Evolutionary conservation across 306 rosid species (phyloP), one percentile per base, ranked within the genome.

Genomic region (Cicer yamashitae): DNA sequence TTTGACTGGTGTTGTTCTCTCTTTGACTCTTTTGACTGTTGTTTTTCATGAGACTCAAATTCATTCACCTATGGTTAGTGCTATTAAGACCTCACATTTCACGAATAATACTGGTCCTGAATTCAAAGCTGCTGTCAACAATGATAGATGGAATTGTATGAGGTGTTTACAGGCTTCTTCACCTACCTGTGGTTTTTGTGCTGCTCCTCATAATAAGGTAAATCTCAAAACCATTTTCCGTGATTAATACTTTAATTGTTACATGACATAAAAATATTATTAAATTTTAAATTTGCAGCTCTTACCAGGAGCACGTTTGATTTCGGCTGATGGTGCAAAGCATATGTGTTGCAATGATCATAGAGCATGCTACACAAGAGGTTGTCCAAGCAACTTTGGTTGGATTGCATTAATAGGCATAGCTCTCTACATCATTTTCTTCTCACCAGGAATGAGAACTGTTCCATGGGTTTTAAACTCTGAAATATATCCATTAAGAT

Each of bases 301-400:
- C 15, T 59, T 67, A 14, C 91, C 89, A 1, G 91, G 93, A 82
- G 90, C 90, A 46, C 85, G 93, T 52, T 73, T 89, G 82, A 59
- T 85, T 61, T 79, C 88, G 7, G 75, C 76, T 66, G 71, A 58
- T 46, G 14, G 56, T 11, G 25, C 70, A 46, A 85, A 22, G 25
- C 25, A 22, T 22, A 22, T 22, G 25, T 22, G 3, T 22, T 2
- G 25, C 25, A 17, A 17, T 17, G 18, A 17, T 17, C 18, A 17
- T 17, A 17, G 18, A 17, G 18, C 18, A 1, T 17, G 18, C 18
- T 17, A 17, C 18, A 17, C 18, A 20, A 20, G 22, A 20, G 22
- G 22, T 17, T 17, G 18, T 17, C 18, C 18, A 17, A 17, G 18
- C 18, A 17, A 17, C 18, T 17, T 17, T 17, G 18, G 18, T 0